Conservation (phyloP, 805 yeast species). For the Kluyveromyces dobzhanskii region DNA sequence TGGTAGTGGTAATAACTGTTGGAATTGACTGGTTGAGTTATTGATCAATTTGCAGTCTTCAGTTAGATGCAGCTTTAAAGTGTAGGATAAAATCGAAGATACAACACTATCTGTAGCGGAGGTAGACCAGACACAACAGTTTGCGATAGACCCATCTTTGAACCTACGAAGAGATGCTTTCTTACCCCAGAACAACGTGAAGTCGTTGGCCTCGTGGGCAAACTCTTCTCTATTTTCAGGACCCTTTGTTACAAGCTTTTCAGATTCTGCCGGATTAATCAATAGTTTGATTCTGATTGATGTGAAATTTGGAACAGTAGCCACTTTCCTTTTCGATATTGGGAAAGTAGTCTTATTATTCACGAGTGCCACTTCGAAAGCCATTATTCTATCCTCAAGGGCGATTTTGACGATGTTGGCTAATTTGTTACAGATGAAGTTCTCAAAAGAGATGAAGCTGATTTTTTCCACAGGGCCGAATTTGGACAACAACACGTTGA, state of each 20-base stretch:
- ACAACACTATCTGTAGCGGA: constrained; percentile 54
- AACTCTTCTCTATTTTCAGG: constrained; percentile 56
- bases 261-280: constrained; percentile 64
- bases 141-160: constrained; percentile 84
- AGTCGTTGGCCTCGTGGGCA: constrained; percentile 48
- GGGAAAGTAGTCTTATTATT: constrained; percentile 27
- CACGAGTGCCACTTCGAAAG: constrained; percentile 29
- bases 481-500: constrained; percentile 30
- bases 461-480: constrained; percentile 69
- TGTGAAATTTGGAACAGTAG: constrained; percentile 23
- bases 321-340: constrained; percentile 45
- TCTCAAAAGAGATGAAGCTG: constrained; percentile 60
- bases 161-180: constrained; percentile 82
- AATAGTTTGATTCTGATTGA: constrained; percentile 51
- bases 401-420: constrained; percentile 49
- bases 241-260: constrained; percentile 79
- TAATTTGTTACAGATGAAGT: constrained; percentile 54
- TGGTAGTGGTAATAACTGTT: constrained; percentile 49
- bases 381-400: constrained; percentile 39
- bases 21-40: constrained; percentile 36
- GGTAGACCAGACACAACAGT: constrained; percentile 80
- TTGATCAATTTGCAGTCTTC: constrained; percentile 28
- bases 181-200: constrained; percentile 84
- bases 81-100: constrained; percentile 53
- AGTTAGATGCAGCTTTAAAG: constrained; percentile 55